These are phyloP conservation scores for Rubia yunnanensis DNA, from an alignment of 257 asterid genomes.

Conservation along the genomic window DNA sequence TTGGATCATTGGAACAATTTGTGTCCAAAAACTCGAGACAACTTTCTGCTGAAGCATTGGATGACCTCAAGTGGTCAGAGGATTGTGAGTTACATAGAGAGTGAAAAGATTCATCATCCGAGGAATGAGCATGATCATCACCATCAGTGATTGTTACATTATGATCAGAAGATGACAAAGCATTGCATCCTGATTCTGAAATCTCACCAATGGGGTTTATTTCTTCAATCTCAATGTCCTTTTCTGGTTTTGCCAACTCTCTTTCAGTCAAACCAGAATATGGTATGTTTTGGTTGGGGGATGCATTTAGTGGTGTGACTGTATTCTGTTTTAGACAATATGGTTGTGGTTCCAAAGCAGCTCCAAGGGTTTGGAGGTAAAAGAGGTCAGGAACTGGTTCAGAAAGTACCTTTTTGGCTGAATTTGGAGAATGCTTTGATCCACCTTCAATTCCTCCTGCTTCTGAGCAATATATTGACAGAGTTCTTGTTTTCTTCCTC, in stretches of 20 bases:
- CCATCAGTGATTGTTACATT: constrained; percentile 13
- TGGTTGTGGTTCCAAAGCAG: constrained; percentile 52
- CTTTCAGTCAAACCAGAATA: constrained; percentile 17
- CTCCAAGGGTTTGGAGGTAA: constrained; percentile 65
- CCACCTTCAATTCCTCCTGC: constrained; percentile 25
- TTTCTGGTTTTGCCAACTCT: constrained; percentile 16
- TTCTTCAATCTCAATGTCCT: constrained; percentile 23
- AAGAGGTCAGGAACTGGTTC: constrained; percentile 69
- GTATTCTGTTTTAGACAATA: constrained; percentile 26
- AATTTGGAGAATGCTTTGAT: too few relatives aligned
- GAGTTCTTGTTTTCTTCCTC: constrained; percentile 32
- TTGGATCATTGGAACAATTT: constrained; percentile 18
- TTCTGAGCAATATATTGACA: constrained; percentile 25
- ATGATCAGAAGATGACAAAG: constrained; percentile 22
- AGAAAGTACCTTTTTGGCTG: constrained; percentile 64
- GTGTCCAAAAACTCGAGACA: constrained; percentile 30
- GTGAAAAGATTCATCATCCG: constrained; percentile 77
- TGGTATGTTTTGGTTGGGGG: constrained; percentile 11
- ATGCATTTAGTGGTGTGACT: constrained; percentile 13
- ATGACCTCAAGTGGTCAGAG: constrained; percentile 34
- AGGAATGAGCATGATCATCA: constrained; percentile 21
- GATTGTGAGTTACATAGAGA: constrained; percentile 57
- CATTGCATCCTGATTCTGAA: constrained; percentile 6
- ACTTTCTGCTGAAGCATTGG: constrained; percentile 55
- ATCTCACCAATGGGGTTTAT: constrained; percentile 41